Conservation (phyloP, 371 early-diverging fungal genomes). For the Thermomucor indicae-seudaticae region DNA sequence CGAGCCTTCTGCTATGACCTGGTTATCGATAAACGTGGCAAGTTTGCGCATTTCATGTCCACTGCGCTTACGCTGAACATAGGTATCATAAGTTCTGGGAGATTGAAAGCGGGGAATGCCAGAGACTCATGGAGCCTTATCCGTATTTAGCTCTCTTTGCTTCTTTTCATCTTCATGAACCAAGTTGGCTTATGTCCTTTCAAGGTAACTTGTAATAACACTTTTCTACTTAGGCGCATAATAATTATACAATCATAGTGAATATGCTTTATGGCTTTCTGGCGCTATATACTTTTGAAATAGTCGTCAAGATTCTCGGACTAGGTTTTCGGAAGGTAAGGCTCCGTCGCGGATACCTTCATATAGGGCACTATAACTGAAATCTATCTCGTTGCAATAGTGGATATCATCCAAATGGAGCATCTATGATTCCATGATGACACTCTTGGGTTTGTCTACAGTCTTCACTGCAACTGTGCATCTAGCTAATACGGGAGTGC, state of each 20-base stretch:
- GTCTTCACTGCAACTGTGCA: no score
- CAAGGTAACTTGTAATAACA: conserved; percentile 1
- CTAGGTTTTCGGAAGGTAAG: conserved; percentile 43
- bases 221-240: no score
- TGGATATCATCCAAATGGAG: conserved; percentile 48
- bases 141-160: conserved; percentile 21
- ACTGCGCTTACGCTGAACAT: conserved; percentile 29
- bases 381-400: conserved; percentile 8
- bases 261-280: conserved; percentile 15
- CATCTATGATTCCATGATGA: conserved; percentile 38
- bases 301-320: conserved; percentile 36
- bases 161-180: conserved; percentile 3
- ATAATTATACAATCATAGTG: neutral
- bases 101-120: neutral
- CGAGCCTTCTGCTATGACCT: conserved; percentile 44
- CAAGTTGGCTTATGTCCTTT: neutral
- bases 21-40: conserved; percentile 41
- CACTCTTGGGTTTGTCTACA: conserved; percentile 16
- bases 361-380: no score
- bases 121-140: neutral
- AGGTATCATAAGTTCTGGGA: neutral
- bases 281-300: conserved; percentile 36
- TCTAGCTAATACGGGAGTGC: no score
- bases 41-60: conserved; percentile 35
- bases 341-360: no score